Base-by-base conservation (phyloP, 2,329 filamentous ascomycete genomes). In the Aspergillus glaucus region DNA sequence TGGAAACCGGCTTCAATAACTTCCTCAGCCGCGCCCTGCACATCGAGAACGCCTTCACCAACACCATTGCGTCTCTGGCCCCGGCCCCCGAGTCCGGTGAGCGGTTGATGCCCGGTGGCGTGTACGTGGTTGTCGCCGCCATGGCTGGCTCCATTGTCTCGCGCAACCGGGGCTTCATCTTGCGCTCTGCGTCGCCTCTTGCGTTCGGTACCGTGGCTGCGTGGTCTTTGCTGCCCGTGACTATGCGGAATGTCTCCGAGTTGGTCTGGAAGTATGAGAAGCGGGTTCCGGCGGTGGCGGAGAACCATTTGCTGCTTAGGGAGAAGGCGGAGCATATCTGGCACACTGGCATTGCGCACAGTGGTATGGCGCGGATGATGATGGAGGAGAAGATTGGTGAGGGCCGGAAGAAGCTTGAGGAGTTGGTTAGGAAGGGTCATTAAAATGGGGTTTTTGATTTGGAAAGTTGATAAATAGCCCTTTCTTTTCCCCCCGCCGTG, bases 91-190 rank as follows among this genome's bases (percentile, higher is more conserved):
- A 92, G 71, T 88, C 84, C 52, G 88, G 87, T 67, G 93, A 98
- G 77, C 84, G 84, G 65, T 79, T 98, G 49, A 84, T 97, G 72
- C 93, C 93, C 30, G 92, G 92, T 22, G 78, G 84, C 51, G 82
- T 97, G 58, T 97, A 97, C 74, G 90, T 97, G 43, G 80, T 96
- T 26, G 91, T 98, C 43, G 86, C 91, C 39, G 85, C 88, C 61
- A 96, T 98, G 91, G 88, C 93, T 32, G 93, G 92, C 59, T 90
- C 84, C 70, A 97, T 98, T 67, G 76, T 96, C 48, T 83, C 88
- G 48, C 84, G 92, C 55, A 94, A 95, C 76, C 84, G 92, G 60
- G 91, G 87, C 69, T 79, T 97, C 54, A 68, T 95, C 54, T 75
- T 98, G 47, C 84, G 93, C 58, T 84, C 85, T 47, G 76, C 84